Conservation (phyloP, 164 flowering plant genomes). For the Amborella trichopoda region DNA sequence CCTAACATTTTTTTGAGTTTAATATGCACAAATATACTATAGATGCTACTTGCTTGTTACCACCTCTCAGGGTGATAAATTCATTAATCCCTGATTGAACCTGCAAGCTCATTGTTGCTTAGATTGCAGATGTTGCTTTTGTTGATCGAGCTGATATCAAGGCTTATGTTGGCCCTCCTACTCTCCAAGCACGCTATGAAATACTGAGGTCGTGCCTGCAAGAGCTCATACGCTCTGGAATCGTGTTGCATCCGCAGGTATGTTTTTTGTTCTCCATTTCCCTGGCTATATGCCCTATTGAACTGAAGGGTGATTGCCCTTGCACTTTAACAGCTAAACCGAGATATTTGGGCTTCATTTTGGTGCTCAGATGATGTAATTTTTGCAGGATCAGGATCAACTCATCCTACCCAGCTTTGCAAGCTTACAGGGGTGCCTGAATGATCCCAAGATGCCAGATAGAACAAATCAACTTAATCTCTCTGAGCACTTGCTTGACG, state of each 20-base stretch:
- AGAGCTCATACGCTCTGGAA: conserved; percentile 67
- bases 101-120: conserved; percentile 7
- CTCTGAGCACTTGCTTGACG: conserved; percentile 51
- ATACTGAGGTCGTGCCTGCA: conserved; percentile 81
- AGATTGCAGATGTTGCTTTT: conserved; percentile 85
- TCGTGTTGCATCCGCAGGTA: conserved; percentile 45
- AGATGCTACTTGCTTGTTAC: too few species aligned
- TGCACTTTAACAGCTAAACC: too few species aligned
- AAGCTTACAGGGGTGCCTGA: conserved; percentile 40
- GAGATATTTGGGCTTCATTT: too few species aligned
- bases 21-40: too few species aligned
- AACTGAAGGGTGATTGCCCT: too few species aligned
- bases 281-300: too few species aligned
- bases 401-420: conserved; percentile 40
- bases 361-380: not conserved
- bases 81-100: conserved; percentile 1
- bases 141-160: conserved; percentile 99
- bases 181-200: conserved; percentile 95
- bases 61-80: too few species aligned
- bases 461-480: conserved; percentile 13
- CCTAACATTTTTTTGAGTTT: too few species aligned
- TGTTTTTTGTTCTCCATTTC: not conserved
- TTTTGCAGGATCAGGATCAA: conserved; percentile 18
- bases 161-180: conserved; percentile 97
- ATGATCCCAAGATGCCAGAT: conserved; percentile 16